phyloP scores from a whole-genome alignment of 2,329 filamentous ascomycete genomes.

The Botrytis sinoallii region DNA sequence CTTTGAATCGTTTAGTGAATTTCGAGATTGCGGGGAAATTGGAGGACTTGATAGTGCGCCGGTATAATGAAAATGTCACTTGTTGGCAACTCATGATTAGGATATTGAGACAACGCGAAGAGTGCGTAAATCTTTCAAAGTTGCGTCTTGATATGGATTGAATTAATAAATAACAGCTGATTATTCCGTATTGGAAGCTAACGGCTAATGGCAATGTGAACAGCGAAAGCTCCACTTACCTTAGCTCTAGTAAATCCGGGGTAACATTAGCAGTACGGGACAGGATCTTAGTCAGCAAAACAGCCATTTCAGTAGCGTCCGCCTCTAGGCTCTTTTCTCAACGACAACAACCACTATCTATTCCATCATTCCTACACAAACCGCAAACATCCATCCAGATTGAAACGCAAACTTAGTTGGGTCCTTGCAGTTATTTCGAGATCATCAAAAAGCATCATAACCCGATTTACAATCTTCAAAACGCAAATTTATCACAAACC shows the following conservation, averaged over 20 bases:
- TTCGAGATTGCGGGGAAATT: not conserved
- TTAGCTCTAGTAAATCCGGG: conserved; percentile 13
- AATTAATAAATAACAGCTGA: not conserved
- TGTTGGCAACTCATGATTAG: conserved; percentile 21
- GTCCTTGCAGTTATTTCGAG: not conserved
- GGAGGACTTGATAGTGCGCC: conserved; percentile 11
- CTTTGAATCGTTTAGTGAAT: conserved; percentile 21
- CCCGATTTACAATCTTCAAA: not conserved
- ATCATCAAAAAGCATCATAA: conserved; percentile 8
- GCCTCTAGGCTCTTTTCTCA: not conserved
- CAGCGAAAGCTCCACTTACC: not conserved
- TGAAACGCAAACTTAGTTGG: not conserved
- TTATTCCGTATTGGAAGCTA: not conserved
- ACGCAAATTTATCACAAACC: too few relatives aligned
- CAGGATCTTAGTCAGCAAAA: not conserved
- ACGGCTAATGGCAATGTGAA: not conserved
- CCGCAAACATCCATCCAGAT: not conserved
- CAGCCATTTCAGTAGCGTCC: not conserved
- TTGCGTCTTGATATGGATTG: not conserved
- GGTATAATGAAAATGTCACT: conserved; percentile 21
- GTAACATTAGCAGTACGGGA: not conserved
- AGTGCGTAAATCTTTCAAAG: not conserved
- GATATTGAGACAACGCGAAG: not conserved
- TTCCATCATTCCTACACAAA: not conserved
- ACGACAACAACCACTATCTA: conserved; percentile 6